These are phyloP conservation scores for Capsella rubella DNA, from an alignment of 441 rosid species.

Conservation along the genomic window DNA sequence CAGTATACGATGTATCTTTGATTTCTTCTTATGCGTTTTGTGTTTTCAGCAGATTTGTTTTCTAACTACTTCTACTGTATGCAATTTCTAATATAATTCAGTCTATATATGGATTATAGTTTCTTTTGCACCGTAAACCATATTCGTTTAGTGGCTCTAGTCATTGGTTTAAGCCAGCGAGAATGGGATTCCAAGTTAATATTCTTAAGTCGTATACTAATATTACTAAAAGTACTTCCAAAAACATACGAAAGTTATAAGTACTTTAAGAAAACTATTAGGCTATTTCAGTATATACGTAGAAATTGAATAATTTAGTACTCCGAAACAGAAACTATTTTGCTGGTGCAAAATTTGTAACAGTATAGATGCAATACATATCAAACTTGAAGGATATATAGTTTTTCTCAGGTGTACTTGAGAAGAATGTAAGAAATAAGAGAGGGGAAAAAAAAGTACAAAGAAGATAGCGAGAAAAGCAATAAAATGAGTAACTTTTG, in stretches of 20 bases:
- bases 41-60: not conserved
- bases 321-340: not conserved
- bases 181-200: constrained; percentile 4
- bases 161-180: not conserved
- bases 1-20: constrained; percentile 15
- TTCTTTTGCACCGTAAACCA: constrained; percentile 2
- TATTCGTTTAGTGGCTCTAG: too few relatives aligned
- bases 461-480: constrained; percentile 44
- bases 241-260: not conserved
- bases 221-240: not conserved
- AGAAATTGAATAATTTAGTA: not conserved
- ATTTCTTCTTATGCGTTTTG: constrained; percentile 4
- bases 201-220: not conserved
- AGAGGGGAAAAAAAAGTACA: not conserved
- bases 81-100: not conserved
- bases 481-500: constrained; percentile 37
- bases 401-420: constrained; percentile 30
- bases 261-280: not conserved
- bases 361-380: constrained; percentile 6
- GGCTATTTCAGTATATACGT: not conserved
- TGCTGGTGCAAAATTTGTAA: constrained; percentile 1
- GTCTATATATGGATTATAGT: not conserved
- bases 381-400: constrained; percentile 7
- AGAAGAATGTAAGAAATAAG: constrained; percentile 38
- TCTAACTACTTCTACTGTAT: not conserved